Conservation (phyloP, 495 filamentous ascomycete species). For the Pyrenopolyporus hunteri region DNA sequence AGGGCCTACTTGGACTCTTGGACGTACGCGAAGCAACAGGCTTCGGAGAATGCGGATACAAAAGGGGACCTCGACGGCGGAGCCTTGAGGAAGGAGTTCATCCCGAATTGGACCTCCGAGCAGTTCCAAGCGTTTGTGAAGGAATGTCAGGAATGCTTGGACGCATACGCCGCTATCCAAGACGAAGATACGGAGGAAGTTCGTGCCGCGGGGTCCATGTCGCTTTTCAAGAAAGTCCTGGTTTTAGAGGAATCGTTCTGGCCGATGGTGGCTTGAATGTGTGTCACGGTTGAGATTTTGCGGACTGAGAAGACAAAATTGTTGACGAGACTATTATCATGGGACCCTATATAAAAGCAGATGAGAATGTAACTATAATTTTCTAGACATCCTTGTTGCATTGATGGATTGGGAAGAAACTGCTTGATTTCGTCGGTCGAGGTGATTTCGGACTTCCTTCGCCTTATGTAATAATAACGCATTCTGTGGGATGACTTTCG, state of each 20-base stretch:
- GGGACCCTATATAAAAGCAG: not conserved
- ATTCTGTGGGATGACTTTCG: too few relatives aligned
- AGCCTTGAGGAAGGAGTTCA: constrained; percentile 65
- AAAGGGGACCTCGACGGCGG: constrained; percentile 63
- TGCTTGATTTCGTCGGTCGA: too few relatives aligned
- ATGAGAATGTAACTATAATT: too few relatives aligned
- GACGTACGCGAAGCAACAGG: constrained; percentile 56
- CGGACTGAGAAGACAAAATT: not conserved
- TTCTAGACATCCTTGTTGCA: too few relatives aligned
- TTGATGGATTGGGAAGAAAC: too few relatives aligned
- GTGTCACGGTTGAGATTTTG: not conserved
- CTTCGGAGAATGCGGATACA: constrained; percentile 15
- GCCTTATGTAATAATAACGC: too few relatives aligned
- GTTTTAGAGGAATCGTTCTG: constrained; percentile 61
- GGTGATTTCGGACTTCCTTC: too few relatives aligned
- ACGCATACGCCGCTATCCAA: constrained; percentile 40
- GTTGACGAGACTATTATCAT: not conserved
- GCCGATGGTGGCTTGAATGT: constrained; percentile 42
- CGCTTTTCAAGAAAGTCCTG: constrained; percentile 60
- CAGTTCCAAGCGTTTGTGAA: constrained; percentile 67
- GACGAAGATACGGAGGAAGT: constrained; percentile 39
- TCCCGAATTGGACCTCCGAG: constrained; percentile 67
- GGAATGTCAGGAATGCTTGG: constrained; percentile 50
- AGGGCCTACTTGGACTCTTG: constrained; percentile 65
- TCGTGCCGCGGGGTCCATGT: constrained; percentile 47